Conservation (phyloP, 768 basidiomycete species). For the Leucocoprinus sp. region DNA sequence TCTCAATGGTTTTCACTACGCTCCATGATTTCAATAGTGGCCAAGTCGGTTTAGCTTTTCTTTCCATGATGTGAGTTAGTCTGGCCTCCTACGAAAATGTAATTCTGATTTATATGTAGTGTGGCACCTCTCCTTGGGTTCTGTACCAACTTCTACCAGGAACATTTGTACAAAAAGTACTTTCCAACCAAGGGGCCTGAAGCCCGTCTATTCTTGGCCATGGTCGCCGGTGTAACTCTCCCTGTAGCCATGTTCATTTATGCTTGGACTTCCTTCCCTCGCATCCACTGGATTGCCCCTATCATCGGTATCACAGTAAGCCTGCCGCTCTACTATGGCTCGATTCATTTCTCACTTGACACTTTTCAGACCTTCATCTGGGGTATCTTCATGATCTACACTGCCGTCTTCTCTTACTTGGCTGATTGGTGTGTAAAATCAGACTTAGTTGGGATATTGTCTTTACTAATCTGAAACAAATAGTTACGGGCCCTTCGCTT, state of each 20-base stretch:
- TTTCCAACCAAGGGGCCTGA: slow-evolving; percentile 28
- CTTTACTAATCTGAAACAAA: not conserved
- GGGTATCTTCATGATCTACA: slow-evolving; percentile 43
- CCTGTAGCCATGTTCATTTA: slow-evolving; percentile 59
- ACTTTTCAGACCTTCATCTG: slow-evolving; percentile 35
- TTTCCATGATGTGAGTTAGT: slow-evolving; percentile 40
- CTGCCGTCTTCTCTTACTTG: slow-evolving; percentile 47
- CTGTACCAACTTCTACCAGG: slow-evolving; percentile 35
- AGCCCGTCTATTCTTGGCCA: slow-evolving; percentile 46
- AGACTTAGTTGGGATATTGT: not conserved
- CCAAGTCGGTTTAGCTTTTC: slow-evolving; percentile 48
- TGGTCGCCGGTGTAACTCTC: slow-evolving; percentile 37
- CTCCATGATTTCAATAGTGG: slow-evolving; percentile 53
- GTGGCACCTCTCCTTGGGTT: slow-evolving; percentile 41
- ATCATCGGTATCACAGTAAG: slow-evolving; percentile 39
- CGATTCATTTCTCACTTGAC: not conserved
- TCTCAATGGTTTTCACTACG: slow-evolving; percentile 44
- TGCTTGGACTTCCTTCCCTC: slow-evolving; percentile 49
- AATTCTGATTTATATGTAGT: slow-evolving; percentile 22
- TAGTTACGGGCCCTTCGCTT: slow-evolving; percentile 46
- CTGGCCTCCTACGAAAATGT: not conserved
- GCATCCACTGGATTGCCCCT: slow-evolving; percentile 50
- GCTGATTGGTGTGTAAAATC: slow-evolving; percentile 41
- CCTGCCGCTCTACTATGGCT: not conserved
- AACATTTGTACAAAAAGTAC: slow-evolving; percentile 22